Conservation (phyloP, 2,329 filamentous ascomycete species). For the Fusarium temperatum region DNA sequence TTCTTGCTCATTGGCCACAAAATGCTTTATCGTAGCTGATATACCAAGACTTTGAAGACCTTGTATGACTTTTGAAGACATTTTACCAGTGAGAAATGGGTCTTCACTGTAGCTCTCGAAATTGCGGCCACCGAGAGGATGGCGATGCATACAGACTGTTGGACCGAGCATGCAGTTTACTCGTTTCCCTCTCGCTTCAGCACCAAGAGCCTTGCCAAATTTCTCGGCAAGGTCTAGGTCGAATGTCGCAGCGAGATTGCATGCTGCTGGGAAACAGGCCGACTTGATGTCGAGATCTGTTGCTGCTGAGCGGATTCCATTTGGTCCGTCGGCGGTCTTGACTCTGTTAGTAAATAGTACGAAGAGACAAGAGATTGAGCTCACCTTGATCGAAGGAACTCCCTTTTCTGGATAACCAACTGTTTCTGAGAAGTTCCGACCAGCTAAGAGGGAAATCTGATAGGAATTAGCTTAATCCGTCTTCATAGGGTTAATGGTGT, state of each 20-base stretch:
- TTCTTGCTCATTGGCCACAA: conserved; percentile 55
- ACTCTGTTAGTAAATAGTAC: neutral
- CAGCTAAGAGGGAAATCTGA: conserved; percentile 37
- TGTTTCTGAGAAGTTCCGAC: conserved; percentile 39
- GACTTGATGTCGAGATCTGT: conserved; percentile 43
- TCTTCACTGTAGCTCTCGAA: conserved; percentile 61
- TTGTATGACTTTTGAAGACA: conserved; percentile 54
- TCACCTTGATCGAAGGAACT: conserved; percentile 35
- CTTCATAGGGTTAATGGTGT: rapidly evolving
- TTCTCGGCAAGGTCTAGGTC: conserved; percentile 65
- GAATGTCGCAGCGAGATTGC: conserved; percentile 67
- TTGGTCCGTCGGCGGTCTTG: conserved; percentile 46
- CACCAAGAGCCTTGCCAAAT: conserved; percentile 66
- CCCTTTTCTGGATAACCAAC: conserved; percentile 24
- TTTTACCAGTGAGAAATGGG: conserved; percentile 55
- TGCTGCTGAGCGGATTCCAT: conserved; percentile 47
- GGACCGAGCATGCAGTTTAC: conserved; percentile 77
- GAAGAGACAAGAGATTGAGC: rapidly evolving
- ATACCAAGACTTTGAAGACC: conserved; percentile 55
- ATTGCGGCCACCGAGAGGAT: conserved; percentile 57
- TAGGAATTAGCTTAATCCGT: neutral
- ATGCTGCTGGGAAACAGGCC: conserved; percentile 46
- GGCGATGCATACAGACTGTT: conserved; percentile 59
- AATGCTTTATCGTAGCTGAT: conserved; percentile 57
- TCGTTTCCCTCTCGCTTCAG: conserved; percentile 65